Evolutionary conservation across 2,329 filamentous ascomycete species (phyloP).

Genomic region (Aphanoascus verrucosus): DNA sequence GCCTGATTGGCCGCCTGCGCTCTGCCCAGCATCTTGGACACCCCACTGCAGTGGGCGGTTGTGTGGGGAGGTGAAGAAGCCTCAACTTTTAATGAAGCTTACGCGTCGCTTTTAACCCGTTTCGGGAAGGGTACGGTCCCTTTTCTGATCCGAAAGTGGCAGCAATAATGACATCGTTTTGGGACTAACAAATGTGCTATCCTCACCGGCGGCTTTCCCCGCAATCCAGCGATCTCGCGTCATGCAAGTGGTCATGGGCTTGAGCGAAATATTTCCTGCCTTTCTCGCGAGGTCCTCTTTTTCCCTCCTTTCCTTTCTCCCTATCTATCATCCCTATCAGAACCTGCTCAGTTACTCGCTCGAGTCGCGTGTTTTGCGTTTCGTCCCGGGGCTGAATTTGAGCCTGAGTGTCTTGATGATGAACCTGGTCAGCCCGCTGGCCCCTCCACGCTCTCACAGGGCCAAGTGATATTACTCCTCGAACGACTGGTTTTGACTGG

Average conservation of each 20-base stretch:
- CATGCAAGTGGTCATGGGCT: conserved; percentile 7
- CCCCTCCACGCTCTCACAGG: too few relatives aligned
- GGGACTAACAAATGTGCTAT: too few relatives aligned
- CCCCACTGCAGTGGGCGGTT: neutral
- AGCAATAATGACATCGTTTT: neutral
- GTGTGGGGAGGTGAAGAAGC: neutral
- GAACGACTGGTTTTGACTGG: too few relatives aligned
- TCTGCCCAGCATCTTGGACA: neutral
- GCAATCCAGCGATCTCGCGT: conserved; percentile 6
- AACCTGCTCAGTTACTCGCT: neutral
- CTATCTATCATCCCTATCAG: neutral
- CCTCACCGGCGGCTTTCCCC: neutral
- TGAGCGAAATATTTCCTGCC: neutral
- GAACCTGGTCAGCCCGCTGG: too few relatives aligned
- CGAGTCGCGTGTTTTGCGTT: too few relatives aligned
- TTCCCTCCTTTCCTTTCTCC: neutral
- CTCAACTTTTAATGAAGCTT: conserved; percentile 11
- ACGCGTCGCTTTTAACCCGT: conserved; percentile 12
- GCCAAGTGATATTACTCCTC: too few relatives aligned
- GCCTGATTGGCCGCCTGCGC: neutral
- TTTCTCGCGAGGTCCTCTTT: neutral
- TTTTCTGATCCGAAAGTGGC: neutral
- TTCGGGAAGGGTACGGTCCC: neutral
- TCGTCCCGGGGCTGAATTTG: too few relatives aligned
- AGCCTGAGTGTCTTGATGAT: too few relatives aligned